Base-by-base conservation (phyloP, 139 green algal species). In the Dunaliella sp. region DNA sequence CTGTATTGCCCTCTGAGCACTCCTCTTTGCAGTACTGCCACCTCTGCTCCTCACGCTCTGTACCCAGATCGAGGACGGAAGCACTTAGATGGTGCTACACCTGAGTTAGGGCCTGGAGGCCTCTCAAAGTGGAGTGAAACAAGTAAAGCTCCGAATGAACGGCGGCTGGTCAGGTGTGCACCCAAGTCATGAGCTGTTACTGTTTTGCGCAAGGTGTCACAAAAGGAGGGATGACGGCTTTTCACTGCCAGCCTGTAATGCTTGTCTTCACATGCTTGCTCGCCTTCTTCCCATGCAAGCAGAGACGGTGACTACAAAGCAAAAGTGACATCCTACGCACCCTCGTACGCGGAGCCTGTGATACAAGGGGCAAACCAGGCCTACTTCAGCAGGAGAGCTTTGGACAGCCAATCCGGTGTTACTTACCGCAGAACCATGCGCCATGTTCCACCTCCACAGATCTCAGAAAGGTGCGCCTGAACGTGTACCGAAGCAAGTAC, bases 341-440 rank as follows among this genome's bases (percentile, higher is more conserved):
- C 38, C 36, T 36, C 21, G 24, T 92, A 92, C 31, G 82, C 84
- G 0, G 89, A 92, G 73, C 89, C 89, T 0, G 58, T 83, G 0
- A 85, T 92, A 1, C 30, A 84, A 28, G 89, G 89, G 21, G 87
- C 65, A 1, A 82, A 92, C 36, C 12, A 25, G 0, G 75, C 76
- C 36, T 83, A 84, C 81, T 86, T 36, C 38, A 7, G 24, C 1
- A n/a, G 58, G 21, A 35, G 85, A 38, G 85, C 85, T 1, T 28
- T 75, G 28, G 58, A 33, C 1, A 84, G 7, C 3, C 73, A 65
- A 0, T 48, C 86, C 1, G 38, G 48, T 0, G 26, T 3, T 0
- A n/a, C 35, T 0, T 91, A 87, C 76, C 73, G 88, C 21, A 48
- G 86, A 3, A 82, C 86, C 37, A 58, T 84, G 24, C 84, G 82